Base-by-base conservation (phyloP, 352 stramenopile genomes). In the Pythium insidiosum region DNA sequence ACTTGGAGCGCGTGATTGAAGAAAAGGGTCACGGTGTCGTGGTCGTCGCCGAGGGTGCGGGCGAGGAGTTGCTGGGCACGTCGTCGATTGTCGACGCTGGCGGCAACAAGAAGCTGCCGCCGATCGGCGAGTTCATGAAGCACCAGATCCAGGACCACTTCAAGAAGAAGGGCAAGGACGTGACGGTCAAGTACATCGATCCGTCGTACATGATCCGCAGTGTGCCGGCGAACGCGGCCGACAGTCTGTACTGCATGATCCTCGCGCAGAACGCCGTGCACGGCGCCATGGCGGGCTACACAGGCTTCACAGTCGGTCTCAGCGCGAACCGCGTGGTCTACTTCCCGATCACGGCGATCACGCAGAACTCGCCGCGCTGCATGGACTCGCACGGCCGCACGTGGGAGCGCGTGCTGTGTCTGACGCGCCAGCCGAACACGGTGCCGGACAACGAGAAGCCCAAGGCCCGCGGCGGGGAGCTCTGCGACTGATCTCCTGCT, bases 201-300 rank as follows among this genome's bases (percentile, higher is more conserved):
- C 95, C 95, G 46, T 97, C 88, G 34, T 98, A 98, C 70, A 98
- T 97, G 86, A 97, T 98, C 59, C 89, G 84, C 43, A 83, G 66
- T 47, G 88, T 98, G 50, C 79, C 94, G 20, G 90, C 95, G 23
- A 98, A 97, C 59, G 82, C 89, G 19, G 84, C 84, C 31, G 95
- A 98, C 57, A 87, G 66, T 52, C 61, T 98, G 37, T 97, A 98
- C 66, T 98, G 96, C 67, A 97, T 98, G 90, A 84, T 98, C 61
- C 78, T 99, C 15, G 91, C 86, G 23, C 95, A 99, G 70, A 98
- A 98, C 68, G 95, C 95, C 18, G 96, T 98, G 37, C 96, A 99
- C 59, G 96, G 95, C 38, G 86, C 93, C 33, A 99, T 99, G 95
- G 95, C 95, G 12, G 96, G 96, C 23, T 99, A 95, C 71, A 99